Evolutionary conservation across 2,329 filamentous ascomycete species (phyloP).

Genomic region (Colletotrichum caudatum): DNA sequence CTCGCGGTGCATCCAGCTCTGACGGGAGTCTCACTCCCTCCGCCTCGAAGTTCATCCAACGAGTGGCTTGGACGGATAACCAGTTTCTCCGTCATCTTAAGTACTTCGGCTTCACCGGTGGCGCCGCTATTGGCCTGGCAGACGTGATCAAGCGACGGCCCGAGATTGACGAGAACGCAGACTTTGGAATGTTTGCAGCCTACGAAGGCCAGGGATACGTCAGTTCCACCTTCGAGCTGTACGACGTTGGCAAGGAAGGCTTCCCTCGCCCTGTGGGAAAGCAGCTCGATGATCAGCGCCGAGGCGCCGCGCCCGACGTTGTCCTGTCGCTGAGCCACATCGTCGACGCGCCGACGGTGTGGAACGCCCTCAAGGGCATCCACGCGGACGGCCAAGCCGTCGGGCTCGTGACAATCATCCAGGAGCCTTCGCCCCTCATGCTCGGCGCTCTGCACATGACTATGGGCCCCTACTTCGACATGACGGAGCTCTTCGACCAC

Average conservation of each 20-base stretch:
- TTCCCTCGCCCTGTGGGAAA: conserved; percentile 47
- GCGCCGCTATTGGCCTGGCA: conserved; percentile 53
- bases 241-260: conserved; percentile 64
- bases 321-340: conserved; percentile 52
- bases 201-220: conserved; percentile 55
- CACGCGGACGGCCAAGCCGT: conserved; percentile 57
- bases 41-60: conserved; percentile 24
- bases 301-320: conserved; percentile 43
- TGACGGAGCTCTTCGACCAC: conserved; percentile 69
- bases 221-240: conserved; percentile 68
- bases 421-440: conserved; percentile 70
- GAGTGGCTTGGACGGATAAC: conserved; percentile 50
- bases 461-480: conserved; percentile 69
- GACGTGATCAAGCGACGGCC: conserved; percentile 50
- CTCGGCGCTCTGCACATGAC: conserved; percentile 71
- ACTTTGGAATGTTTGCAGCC: conserved; percentile 52
- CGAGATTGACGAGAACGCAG: conserved; percentile 49
- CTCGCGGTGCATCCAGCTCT: conserved; percentile 1
- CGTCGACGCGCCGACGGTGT: conserved; percentile 56
- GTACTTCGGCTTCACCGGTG: conserved; percentile 56
- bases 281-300: conserved; percentile 24
- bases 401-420: conserved; percentile 69
- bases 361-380: conserved; percentile 56
- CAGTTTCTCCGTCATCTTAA: conserved; percentile 57
- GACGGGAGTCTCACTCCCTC: conserved; percentile 22